A percentile compares a stretch with the other conserved stretches of the same genome.
Evolutionary conservation across 1,139 yeast genomes (phyloP).

Genomic region (Protomyces gravidus): DNA sequence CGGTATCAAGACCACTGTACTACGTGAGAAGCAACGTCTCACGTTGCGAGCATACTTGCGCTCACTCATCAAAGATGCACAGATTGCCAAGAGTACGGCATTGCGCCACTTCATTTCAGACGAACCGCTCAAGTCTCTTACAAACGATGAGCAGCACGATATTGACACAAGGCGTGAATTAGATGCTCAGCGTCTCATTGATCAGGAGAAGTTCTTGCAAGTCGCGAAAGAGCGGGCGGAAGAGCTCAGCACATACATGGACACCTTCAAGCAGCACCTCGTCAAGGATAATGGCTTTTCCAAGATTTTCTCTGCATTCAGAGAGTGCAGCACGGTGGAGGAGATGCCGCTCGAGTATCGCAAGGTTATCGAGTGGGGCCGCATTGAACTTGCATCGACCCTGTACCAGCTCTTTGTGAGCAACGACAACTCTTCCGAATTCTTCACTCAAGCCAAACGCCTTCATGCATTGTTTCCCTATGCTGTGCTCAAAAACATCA

Average conservation of each 20-base stretch:
- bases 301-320: constrained; percentile 60
- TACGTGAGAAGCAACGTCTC: constrained; percentile 67
- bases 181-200: constrained; percentile 57
- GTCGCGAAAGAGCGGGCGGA: constrained; percentile 53
- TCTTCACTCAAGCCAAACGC: constrained; percentile 61
- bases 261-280: constrained; percentile 51
- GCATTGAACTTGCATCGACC: constrained; percentile 77
- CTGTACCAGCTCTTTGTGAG: constrained; percentile 74
- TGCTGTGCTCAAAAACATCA: constrained; percentile 63
- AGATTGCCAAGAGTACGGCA: constrained; percentile 52
- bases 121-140: constrained; percentile 40
- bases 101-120: constrained; percentile 53
- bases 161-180: constrained; percentile 53
- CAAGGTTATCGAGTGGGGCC: constrained; percentile 73
- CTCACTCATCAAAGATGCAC: constrained; percentile 51
- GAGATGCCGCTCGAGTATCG: constrained; percentile 65
- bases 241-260: constrained; percentile 51
- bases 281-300: constrained; percentile 51
- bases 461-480: constrained; percentile 77
- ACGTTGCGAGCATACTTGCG: constrained; percentile 69
- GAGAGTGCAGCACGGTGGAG: constrained; percentile 50
- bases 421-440: constrained; percentile 70
- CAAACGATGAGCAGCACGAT: constrained; percentile 51
- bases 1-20: constrained; percentile 39
- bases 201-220: constrained; percentile 69